Conservation (phyloP, 495 filamentous ascomycete genomes). For the Eremomyces bilateralis region DNA sequence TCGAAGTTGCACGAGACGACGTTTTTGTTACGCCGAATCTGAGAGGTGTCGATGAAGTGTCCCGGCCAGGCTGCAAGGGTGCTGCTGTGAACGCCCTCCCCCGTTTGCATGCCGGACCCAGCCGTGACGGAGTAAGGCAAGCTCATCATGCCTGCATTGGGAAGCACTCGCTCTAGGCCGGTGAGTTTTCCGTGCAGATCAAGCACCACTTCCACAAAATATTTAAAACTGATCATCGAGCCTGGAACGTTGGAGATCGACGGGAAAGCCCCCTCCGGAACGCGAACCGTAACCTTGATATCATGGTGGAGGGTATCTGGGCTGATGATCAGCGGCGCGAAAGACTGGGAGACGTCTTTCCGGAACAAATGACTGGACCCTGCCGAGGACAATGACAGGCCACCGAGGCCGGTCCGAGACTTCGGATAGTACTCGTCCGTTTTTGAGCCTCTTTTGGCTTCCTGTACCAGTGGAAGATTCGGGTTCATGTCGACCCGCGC, state of each 20-base stretch:
- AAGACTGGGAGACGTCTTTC: slow-evolving; percentile 76
- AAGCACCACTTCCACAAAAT: slow-evolving; percentile 77
- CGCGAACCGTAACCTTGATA: slow-evolving; percentile 58
- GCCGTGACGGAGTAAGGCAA: too few species aligned
- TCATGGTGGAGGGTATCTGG: slow-evolving; percentile 52
- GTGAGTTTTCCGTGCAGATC: slow-evolving; percentile 76
- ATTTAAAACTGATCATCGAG: slow-evolving; percentile 81
- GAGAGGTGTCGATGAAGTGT: slow-evolving; percentile 73
- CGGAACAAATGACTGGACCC: slow-evolving; percentile 74
- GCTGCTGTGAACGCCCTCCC: slow-evolving; percentile 8
- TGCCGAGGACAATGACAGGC: slow-evolving; percentile 58
- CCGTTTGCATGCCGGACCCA: slow-evolving; percentile 3
- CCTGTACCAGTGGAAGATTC: slow-evolving; percentile 39
- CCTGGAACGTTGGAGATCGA: slow-evolving; percentile 78
- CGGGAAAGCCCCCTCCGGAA: slow-evolving; percentile 81
- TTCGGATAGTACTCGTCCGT: slow-evolving; percentile 74
- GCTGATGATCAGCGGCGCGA: slow-evolving; percentile 69
- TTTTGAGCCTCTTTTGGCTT: slow-evolving; percentile 29
- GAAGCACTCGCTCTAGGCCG: slow-evolving; percentile 39
- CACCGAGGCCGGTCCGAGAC: slow-evolving; percentile 48
- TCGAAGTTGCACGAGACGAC: slow-evolving; percentile 69
- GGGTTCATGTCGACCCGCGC: slow-evolving; percentile 81
- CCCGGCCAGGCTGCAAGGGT: slow-evolving; percentile 37
- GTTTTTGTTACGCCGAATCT: slow-evolving; percentile 66
- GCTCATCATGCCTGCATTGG: slow-evolving; percentile 32